phyloP scores from a whole-genome alignment of 306 rosid genomes.

The Quercus wislizeni region DNA sequence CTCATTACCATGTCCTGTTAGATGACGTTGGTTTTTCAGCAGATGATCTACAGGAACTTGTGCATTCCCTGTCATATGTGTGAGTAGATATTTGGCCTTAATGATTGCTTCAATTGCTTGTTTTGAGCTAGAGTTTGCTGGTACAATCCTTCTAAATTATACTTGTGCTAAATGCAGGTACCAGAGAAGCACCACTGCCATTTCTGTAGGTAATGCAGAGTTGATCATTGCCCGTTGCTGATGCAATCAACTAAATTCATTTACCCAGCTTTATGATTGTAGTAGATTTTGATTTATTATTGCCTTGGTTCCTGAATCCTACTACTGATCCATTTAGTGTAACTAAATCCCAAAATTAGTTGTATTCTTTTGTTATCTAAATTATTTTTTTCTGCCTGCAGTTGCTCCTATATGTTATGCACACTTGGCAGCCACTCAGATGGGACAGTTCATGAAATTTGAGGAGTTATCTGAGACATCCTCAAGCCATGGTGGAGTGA shows the following conservation, averaged over 20 bases:
- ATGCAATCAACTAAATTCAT: too few species aligned
- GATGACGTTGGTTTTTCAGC: constrained; percentile 84
- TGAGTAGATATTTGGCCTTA: constrained; percentile 40
- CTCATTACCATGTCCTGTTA: constrained; percentile 78
- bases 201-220: constrained; percentile 69
- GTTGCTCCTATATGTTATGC: constrained; percentile 97
- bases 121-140: not conserved
- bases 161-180: constrained; percentile 44
- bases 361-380: not conserved
- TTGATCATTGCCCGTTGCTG: not conserved
- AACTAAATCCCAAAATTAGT: not conserved
- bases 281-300: not conserved
- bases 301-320: not conserved
- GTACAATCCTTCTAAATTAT: not conserved
- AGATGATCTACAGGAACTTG: constrained; percentile 87
- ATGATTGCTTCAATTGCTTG: not conserved
- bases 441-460: constrained; percentile 73
- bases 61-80: constrained; percentile 93
- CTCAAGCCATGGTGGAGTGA: constrained; percentile 68
- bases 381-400: constrained; percentile 17
- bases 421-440: constrained; percentile 81
- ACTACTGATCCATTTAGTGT: not conserved
- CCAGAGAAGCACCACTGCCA: constrained; percentile 93
- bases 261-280: not conserved
- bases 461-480: constrained; percentile 81